Conservation (phyloP, 495 filamentous ascomycete genomes). For the Trichoderma parareesei region DNA sequence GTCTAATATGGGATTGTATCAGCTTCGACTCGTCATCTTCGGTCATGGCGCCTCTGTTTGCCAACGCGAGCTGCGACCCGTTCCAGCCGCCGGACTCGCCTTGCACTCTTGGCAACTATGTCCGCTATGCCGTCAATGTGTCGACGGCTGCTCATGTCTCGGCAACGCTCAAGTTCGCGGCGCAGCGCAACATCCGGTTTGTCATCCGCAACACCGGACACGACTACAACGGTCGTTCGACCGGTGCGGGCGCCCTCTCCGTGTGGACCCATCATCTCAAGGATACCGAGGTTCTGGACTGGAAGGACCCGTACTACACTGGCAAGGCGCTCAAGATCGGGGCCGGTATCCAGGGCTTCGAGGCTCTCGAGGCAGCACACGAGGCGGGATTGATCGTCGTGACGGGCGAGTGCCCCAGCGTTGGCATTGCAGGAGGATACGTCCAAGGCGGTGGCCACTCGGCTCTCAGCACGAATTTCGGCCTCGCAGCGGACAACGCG, state of each 20-base stretch:
- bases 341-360: slow-evolving; percentile 49
- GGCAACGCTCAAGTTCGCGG: slow-evolving; percentile 40
- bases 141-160: slow-evolving; percentile 28
- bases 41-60: slow-evolving; percentile 38
- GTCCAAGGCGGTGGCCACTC: slow-evolving; percentile 53
- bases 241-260: slow-evolving; percentile 40
- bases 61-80: slow-evolving; percentile 37
- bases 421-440: slow-evolving; percentile 41
- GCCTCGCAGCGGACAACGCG: slow-evolving; percentile 52
- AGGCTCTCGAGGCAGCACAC: slow-evolving; percentile 39
- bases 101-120: slow-evolving; percentile 51
- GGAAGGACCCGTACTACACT: slow-evolving; percentile 31
- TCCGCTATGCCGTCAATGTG: slow-evolving; percentile 47
- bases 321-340: slow-evolving; percentile 47
- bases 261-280: slow-evolving; percentile 48
- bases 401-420: slow-evolving; percentile 42
- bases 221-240: slow-evolving; percentile 41
- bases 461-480: slow-evolving; percentile 41
- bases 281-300: slow-evolving; percentile 35
- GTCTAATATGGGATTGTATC: not conserved
- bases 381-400: slow-evolving; percentile 41
- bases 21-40: slow-evolving; percentile 33
- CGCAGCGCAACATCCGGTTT: slow-evolving; percentile 33
- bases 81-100: slow-evolving; percentile 20
- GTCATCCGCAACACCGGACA: slow-evolving; percentile 43